phyloP scores from a whole-genome alignment of 148 eudicot genomes.

The Euryodendron excelsum region DNA sequence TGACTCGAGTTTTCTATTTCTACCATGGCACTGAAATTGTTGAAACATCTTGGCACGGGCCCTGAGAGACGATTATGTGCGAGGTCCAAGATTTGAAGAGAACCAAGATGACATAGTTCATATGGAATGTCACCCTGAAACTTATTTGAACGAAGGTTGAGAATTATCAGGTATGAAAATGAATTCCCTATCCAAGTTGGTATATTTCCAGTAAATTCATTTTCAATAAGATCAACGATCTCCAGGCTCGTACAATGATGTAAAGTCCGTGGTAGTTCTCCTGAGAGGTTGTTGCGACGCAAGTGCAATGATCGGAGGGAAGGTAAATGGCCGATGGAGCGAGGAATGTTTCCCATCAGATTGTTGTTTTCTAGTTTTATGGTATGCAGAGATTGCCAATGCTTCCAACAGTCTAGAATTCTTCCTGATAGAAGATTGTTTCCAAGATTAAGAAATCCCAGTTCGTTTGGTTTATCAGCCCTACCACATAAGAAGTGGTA shows the following conservation, averaged over 20 bases:
- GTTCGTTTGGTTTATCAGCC: background rate
- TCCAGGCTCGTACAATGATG: background rate
- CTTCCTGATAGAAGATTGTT: background rate
- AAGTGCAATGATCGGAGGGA: background rate
- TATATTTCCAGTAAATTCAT: slow-evolving; percentile 12
- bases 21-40: slow-evolving; percentile 13
- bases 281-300: slow-evolving; percentile 8
- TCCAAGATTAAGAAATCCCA: background rate
- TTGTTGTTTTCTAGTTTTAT: slow-evolving; percentile 1
- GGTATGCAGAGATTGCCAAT: background rate
- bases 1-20: background rate
- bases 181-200: slow-evolving; percentile 1
- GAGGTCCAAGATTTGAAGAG: slow-evolving; percentile 7
- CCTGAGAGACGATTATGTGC: background rate
- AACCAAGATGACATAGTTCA: background rate
- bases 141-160: background rate
- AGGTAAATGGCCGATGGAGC: background rate
- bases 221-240: slow-evolving; percentile 4
- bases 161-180: background rate
- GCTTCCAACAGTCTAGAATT: slow-evolving; percentile 4
- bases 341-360: background rate
- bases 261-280: slow-evolving; percentile 13
- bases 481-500: background rate
- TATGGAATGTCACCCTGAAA: background rate
- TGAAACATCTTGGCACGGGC: background rate